Percentiles rank a stretch among this genome's conserved stretches.
Conservation (phyloP, 108 stramenopile species). For the Phaeodactylum tricornutum region DNA sequence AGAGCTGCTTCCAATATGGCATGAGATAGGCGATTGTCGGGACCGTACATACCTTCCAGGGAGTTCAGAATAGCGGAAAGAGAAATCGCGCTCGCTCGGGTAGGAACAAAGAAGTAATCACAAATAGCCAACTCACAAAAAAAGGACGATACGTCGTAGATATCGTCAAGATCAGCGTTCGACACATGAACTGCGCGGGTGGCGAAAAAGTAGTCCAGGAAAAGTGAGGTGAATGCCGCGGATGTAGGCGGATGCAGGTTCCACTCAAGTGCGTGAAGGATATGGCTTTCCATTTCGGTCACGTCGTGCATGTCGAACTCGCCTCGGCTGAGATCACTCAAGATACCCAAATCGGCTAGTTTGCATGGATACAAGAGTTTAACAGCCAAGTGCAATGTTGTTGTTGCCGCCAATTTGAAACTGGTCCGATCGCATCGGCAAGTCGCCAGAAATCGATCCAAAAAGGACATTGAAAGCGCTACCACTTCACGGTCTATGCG, state of each 20-base stretch:
- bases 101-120: constrained; percentile 49
- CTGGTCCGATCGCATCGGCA: constrained; percentile 38
- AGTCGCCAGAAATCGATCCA: constrained; percentile 53
- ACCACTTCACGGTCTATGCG: constrained; percentile 58
- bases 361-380: constrained; percentile 55
- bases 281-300: constrained; percentile 37
- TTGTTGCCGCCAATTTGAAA: constrained; percentile 57
- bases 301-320: constrained; percentile 57
- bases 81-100: constrained; percentile 34
- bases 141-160: constrained; percentile 49
- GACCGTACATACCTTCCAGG: constrained; percentile 57
- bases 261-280: constrained; percentile 34
- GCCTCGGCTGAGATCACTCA: constrained; percentile 48
- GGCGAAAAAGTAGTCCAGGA: constrained; percentile 32
- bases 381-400: constrained; percentile 44
- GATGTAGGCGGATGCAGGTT: constrained; percentile 41
- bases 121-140: constrained; percentile 51
- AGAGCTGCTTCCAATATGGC: constrained; percentile 14
- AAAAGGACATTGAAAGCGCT: constrained; percentile 27
- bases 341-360: constrained; percentile 41
- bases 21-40: constrained; percentile 14
- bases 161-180: constrained; percentile 29
- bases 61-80: constrained; percentile 63
- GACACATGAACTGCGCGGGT: constrained; percentile 14
- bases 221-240: constrained; percentile 22